Base-by-base conservation (phyloP, 805 yeast species). In the Kuraishia borneana region DNA sequence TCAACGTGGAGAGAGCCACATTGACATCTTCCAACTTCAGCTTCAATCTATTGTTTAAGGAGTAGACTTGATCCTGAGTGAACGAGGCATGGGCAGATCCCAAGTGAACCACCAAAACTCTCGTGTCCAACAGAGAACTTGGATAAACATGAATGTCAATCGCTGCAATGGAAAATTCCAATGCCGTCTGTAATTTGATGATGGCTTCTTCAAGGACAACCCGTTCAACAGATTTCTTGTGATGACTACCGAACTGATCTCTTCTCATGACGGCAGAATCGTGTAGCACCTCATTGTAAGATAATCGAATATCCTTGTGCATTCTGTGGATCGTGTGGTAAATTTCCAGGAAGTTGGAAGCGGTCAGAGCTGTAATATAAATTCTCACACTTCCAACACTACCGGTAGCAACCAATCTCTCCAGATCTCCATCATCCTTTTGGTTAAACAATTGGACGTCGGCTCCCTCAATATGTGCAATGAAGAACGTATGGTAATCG, bases 401-500 rank as follows among this genome's bases (percentile, higher is more conserved):
- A 2, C 70, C 50, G 2, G 59, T 53, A 0, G 74, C 80, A 38
- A 62, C 68, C 5, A 88, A 54, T 33, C 73, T 70, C 49, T 87
- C 95, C 18, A 74, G 70, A 31, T 61, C 54, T 14, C 54, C 43
- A 2, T 45, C 39, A 31, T 69, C 78, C 43, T 74, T 71, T 45
- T 80, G 83, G 50, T 89, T 92, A 51, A 68, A 77, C 14, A 85
- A 60, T 18, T 73, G 73, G 12, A 80, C 54, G 9, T 65, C 57
- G 18, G 74, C 57, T 1, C 59, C 56, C 5, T 61, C 54, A 16
- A 80, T 51, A 12, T 65, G 63, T 2, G 76, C 71, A 31, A 89
- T 69, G 22, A 83, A 68, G 51, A 92, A 87, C 13, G 83, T 73
- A 49, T 89, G 96, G 51, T 76, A 85, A 50, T 92, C 97, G 45